Conservation (phyloP, 257 asterid genomes). For the Gentiana straminea region DNA sequence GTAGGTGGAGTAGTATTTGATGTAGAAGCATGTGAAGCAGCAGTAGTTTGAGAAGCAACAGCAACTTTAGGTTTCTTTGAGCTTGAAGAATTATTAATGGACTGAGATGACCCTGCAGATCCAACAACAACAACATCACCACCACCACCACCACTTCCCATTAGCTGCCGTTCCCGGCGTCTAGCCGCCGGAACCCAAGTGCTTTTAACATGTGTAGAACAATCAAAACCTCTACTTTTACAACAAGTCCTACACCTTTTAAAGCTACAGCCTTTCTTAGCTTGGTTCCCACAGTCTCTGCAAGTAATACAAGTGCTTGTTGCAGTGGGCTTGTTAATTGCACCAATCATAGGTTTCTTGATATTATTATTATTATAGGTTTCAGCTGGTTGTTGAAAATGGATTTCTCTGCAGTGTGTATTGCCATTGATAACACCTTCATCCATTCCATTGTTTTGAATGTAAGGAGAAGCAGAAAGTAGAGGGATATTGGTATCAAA, state of each 20-base stretch:
- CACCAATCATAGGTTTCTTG: too few species aligned
- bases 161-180: conserved; percentile 59
- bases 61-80: conserved; percentile 55
- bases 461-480: too few species aligned
- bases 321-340: too few species aligned
- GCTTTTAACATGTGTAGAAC: conserved; percentile 5
- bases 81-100: conserved; percentile 28
- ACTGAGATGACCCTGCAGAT: conserved; percentile 45
- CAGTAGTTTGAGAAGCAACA: conserved; percentile 35
- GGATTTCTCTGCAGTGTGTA: too few species aligned
- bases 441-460: too few species aligned
- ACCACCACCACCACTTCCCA: conserved; percentile 14
- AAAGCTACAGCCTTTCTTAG: conserved; percentile 4
- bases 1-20: conserved; percentile 60
- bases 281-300: conserved; percentile 8
- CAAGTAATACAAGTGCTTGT: not conserved
- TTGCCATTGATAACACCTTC: too few species aligned
- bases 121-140: too few species aligned
- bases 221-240: conserved; percentile 6
- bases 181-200: conserved; percentile 8
- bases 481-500: conserved; percentile 20
- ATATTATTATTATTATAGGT: too few species aligned
- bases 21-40: conserved; percentile 64
- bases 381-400: too few species aligned
- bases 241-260: conserved; percentile 9